These are phyloP conservation scores for Suillus discolor DNA, from an alignment of 768 basidiomycete species.

Conservation along the genomic window DNA sequence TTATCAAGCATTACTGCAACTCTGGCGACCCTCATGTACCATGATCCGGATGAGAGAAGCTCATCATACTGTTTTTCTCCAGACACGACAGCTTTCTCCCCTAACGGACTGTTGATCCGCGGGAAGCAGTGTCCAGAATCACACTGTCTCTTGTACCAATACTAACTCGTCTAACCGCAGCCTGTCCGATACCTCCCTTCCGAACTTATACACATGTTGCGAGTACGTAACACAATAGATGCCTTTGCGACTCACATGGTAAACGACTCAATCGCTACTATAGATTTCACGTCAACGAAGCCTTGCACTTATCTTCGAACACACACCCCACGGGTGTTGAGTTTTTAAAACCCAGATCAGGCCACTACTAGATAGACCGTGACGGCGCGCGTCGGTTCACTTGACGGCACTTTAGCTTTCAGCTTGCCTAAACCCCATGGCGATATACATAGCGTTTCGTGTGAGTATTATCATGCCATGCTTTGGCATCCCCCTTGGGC, in stretches of 20 bases:
- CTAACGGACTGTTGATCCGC: background rate
- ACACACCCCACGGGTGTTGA: slow-evolving; percentile 31
- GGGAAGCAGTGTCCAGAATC: background rate
- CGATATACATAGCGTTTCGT: slow-evolving; percentile 1
- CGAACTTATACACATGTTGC: background rate
- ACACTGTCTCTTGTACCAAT: background rate
- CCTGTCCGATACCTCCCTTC: background rate
- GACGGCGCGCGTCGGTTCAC: background rate
- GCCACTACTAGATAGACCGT: background rate
- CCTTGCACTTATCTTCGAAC: slow-evolving; percentile 10
- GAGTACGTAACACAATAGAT: background rate
- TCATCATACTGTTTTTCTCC: background rate
- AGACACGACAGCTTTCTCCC: background rate
- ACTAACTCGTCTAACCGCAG: background rate
- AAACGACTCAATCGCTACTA: background rate
- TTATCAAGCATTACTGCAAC: background rate
- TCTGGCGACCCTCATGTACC: background rate
- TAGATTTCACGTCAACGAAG: slow-evolving; percentile 12
- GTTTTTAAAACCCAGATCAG: slow-evolving; percentile 6
- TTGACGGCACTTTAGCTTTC: background rate
- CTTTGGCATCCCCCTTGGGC: background rate
- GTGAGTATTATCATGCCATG: background rate
- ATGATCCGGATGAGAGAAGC: slow-evolving; percentile 1
- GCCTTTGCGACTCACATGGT: background rate
- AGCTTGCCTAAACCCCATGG: background rate